These are phyloP conservation scores for Phylloporus arenicola DNA, from an alignment of 768 basidiomycete species.

Conservation along the genomic window DNA sequence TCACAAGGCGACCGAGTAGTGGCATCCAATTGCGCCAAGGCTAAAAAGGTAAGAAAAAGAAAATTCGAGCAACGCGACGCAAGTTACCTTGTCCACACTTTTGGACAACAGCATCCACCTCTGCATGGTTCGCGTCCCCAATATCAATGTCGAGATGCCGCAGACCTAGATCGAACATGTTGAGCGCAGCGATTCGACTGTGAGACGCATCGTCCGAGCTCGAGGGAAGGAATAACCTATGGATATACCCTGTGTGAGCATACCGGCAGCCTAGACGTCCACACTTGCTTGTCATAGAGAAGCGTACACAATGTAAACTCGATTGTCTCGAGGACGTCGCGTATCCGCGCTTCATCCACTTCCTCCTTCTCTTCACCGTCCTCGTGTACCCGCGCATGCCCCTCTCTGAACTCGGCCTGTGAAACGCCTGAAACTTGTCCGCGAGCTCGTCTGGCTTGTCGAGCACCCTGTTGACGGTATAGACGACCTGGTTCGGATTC, in stretches of 20 bases:
- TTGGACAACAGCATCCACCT: conserved; percentile 59
- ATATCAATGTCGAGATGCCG: conserved; percentile 88
- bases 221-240: conserved; percentile 72
- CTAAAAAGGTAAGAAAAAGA: conserved; percentile 34
- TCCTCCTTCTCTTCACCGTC: conserved; percentile 8
- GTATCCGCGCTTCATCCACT: conserved; percentile 42
- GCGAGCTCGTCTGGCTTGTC: conserved; percentile 49
- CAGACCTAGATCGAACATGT: conserved; percentile 82
- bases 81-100: conserved; percentile 73
- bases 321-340: conserved; percentile 62
- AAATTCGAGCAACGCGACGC: conserved; percentile 23
- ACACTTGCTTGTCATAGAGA: conserved; percentile 75
- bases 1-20: conserved; percentile 58
- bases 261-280: not conserved
- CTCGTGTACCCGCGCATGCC: conserved; percentile 9
- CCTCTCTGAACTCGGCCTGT: conserved; percentile 51
- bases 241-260: not conserved
- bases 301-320: conserved; percentile 66
- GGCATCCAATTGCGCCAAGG: conserved; percentile 47
- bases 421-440: conserved; percentile 66
- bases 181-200: conserved; percentile 79
- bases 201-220: conserved; percentile 77
- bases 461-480: conserved; percentile 37
- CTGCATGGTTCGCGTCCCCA: conserved; percentile 37
- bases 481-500: conserved; percentile 18